Evolutionary conservation across 306 rosid genomes (phyloP), one percentile per base, ranked within the genome.

Genomic region (Acmispon strigosus): DNA sequence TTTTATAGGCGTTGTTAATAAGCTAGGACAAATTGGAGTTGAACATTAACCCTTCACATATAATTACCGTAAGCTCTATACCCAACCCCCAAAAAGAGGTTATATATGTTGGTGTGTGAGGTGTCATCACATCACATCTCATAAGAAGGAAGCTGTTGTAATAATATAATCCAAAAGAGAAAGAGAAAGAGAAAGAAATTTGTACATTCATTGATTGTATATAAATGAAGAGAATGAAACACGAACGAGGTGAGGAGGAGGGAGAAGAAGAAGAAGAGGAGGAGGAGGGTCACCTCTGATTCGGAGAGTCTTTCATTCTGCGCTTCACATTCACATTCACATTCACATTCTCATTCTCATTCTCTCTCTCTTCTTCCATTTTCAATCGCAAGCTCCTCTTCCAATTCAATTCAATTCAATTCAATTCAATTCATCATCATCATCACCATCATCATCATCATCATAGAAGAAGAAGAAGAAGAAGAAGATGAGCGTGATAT

Each of bases 401-500:
- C 12, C 11, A 9, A 9, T 36, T 8, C 37, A 10, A 11, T 62
- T 14, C 24, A 15, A 6, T 36, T 29, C 13, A 10, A 11, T 62
- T 14, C 24, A 15, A 6, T 36, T 29, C 13, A 6, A 24, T 56
- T 39, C 10, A 8, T 15, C 32, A 17, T 11, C 18, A 51, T 8
- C 32, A 17, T 11, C 18, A 51, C 2, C n/a, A n/a, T n/a, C n/a
- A n/a, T n/a, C n/a, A n/a, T 39, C 10, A 8, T 15, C 32, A 17
- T 11, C 18, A 51, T 8, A 1, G 39, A 12, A 27, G 4, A 27
- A 27, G 32, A 14, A 14, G 15, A 15, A 58, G 37, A 58, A 19
- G 43, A 56, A 37, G 63, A 65, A 76, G 36, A 86, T 88, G 96
- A 86, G 88, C 50, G 82, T 82, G 73, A 83, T 91, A 29, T 89